Evolutionary conservation across 768 basidiomycete genomes (phyloP).

Genomic region (Termitomyces heimii): DNA sequence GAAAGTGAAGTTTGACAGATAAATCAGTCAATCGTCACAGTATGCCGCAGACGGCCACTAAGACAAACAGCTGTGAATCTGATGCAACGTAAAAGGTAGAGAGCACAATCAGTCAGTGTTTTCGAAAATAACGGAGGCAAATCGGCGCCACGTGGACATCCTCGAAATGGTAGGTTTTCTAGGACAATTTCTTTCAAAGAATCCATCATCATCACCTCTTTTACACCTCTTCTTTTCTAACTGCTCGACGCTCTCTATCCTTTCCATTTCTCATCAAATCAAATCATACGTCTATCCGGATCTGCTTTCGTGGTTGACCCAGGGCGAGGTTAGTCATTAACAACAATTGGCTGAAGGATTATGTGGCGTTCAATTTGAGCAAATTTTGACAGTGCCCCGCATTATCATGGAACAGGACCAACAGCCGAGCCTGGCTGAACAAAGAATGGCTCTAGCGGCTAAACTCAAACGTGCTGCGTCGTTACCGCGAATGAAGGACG

Average conservation of each 20-base stretch:
- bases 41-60: neutral
- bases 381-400: neutral
- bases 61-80: neutral
- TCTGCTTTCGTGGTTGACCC: constrained; percentile 7
- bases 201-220: constrained; percentile 4
- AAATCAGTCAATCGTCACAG: neutral
- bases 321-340: constrained; percentile 11
- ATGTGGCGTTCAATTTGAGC: constrained; percentile 8
- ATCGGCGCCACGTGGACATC: constrained; percentile 25
- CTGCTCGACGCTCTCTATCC: neutral
- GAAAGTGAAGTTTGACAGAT: neutral
- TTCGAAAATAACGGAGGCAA: constrained; percentile 20
- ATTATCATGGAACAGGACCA: constrained; percentile 39
- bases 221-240: neutral
- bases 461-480: constrained; percentile 91
- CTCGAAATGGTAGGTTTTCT: constrained; percentile 11
- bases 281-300: neutral
- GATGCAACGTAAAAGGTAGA: neutral
- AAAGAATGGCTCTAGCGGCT: constrained; percentile 83
- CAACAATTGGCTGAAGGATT: constrained; percentile 1
- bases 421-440: constrained; percentile 53
- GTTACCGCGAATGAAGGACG: constrained; percentile 87
- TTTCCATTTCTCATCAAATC: neutral
- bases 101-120: neutral
- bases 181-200: constrained; percentile 6